Evolutionary conservation across 2,329 filamentous ascomycete genomes (phyloP), one percentile per base, ranked within the genome.

Genomic region (Pseudogymnoascus destructans): DNA sequence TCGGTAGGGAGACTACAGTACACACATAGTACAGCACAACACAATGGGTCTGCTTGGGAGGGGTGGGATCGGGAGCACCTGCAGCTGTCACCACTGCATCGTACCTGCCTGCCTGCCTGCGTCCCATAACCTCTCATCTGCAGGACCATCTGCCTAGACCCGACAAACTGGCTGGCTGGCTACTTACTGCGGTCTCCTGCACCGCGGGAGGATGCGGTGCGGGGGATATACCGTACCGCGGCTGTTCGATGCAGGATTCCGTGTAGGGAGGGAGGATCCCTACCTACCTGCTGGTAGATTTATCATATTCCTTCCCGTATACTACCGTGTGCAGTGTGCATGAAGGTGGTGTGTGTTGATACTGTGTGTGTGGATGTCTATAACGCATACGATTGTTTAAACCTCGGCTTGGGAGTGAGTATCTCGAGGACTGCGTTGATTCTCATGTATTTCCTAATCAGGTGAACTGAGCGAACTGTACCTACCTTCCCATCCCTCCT

Each of bases 81-180:
- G 32, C 32, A 33, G 32, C 32, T 33, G 13, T 19, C 15, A 38
- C 15, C n/a, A 17, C 35, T 17, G 15, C 35, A 38, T 11, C 15
- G 33, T 36, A 36, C 33, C 42, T 23, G 42, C 25, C 3, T 21
- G 40, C 19, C n/a, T 25, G 23, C 23, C 23, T 25, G 23, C 23
- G 23, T 30, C 27, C 27, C 27, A 46, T 19, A n/a, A 25, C 17
- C 19, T 46, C 23, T 15, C 23, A 21, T 46, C 23, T 46, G 40
- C 17, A 21, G 11, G 8, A 21, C 6, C 38, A n/a, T 30, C 23
- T 25, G 46, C 46, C 17, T 25, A 23, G 19, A 17, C 27, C 23
- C 46, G 23, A 23, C 23, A 21, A 21, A 8, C 23, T 64, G 63
- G 57, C 63, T 19, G 40, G 25, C 30, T 30, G 4, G 30, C 21